A percentile compares a stretch with the other conserved stretches of the same genome.
phyloP scores from a whole-genome alignment of 2,329 filamentous ascomycete species.

The Aphanoascus verrucosus region DNA sequence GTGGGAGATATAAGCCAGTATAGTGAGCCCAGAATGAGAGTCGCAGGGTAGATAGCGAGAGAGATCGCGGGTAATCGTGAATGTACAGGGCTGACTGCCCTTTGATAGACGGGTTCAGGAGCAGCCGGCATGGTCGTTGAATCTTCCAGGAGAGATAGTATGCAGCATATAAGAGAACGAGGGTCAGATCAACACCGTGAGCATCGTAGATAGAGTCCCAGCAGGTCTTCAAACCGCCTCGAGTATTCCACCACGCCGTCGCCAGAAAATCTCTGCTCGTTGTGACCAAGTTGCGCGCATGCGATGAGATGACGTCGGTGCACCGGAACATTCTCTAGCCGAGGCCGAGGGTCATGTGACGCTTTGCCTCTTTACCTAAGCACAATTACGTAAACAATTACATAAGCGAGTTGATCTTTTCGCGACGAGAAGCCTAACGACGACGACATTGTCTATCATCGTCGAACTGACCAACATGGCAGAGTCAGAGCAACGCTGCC shows the following conservation, averaged over 20 bases:
- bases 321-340: background rate
- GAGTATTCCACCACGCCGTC: background rate
- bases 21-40: slow-evolving; percentile 69
- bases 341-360: background rate
- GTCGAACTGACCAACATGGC: background rate
- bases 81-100: background rate
- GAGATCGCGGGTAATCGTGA: slow-evolving; percentile 48
- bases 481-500: background rate
- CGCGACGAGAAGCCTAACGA: no score
- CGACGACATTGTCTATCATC: background rate
- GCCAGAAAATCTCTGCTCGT: background rate
- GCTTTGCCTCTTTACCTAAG: background rate
- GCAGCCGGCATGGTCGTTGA: background rate
- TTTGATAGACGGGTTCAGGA: background rate
- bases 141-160: background rate
- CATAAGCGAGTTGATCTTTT: background rate
- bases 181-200: background rate
- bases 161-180: background rate
- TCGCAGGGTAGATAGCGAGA: slow-evolving; percentile 62
- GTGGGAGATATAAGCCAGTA: slow-evolving; percentile 69
- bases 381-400: background rate
- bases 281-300: background rate
- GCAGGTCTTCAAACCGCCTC: background rate
- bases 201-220: background rate
- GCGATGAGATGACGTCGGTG: slow-evolving; percentile 10